These are phyloP conservation scores for Gamarada debralockiae DNA, from an alignment of 495 filamentous ascomycete species.

Conservation along the genomic window DNA sequence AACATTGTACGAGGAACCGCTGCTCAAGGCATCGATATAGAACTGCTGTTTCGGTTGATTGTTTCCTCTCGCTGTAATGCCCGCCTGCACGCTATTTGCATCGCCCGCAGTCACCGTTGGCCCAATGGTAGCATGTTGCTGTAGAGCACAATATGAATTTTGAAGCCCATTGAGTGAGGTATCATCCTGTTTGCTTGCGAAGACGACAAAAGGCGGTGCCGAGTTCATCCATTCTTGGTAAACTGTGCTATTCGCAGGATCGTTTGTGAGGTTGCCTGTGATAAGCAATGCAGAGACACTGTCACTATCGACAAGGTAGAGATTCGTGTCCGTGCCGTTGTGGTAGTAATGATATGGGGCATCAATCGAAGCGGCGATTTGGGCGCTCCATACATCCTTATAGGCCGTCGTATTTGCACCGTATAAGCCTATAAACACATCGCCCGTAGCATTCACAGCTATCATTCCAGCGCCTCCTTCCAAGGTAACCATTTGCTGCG, in stretches of 20 bases:
- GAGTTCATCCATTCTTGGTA: constrained; percentile 53
- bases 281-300: constrained; percentile 68
- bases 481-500: constrained; percentile 40
- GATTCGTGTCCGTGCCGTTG: constrained; percentile 37
- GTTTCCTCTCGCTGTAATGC: constrained; percentile 63
- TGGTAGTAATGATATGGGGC: constrained; percentile 55
- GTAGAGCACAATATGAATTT: constrained; percentile 70
- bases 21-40: constrained; percentile 69
- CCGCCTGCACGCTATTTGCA: constrained; percentile 44
- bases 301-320: constrained; percentile 80
- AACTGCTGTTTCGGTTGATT: constrained; percentile 79
- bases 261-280: constrained; percentile 62
- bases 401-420: constrained; percentile 53
- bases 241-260: constrained; percentile 33
- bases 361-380: constrained; percentile 81
- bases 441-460: constrained; percentile 46
- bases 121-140: constrained; percentile 54
- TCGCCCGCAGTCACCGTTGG: constrained; percentile 36
- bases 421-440: constrained; percentile 71
- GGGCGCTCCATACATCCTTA: constrained; percentile 62
- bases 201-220: constrained; percentile 68
- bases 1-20: constrained; percentile 62
- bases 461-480: constrained; percentile 60
- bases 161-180: constrained; percentile 60
- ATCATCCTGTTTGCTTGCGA: constrained; percentile 64